Evolutionary conservation across 106 monocot genomes (phyloP), one percentile per base, ranked within the genome.

Genomic region (Acorus gramineus): DNA sequence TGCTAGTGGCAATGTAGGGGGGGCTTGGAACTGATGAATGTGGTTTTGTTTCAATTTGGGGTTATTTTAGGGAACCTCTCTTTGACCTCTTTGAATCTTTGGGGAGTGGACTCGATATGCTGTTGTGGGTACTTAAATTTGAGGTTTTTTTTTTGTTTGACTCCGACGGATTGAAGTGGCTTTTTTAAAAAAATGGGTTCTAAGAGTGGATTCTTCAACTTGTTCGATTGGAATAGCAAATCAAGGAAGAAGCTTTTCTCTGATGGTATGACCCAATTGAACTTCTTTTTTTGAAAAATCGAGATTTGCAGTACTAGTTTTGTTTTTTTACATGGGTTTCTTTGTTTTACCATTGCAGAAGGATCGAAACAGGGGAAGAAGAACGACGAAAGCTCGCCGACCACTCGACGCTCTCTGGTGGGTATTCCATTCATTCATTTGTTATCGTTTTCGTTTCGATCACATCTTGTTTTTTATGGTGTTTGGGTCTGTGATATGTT

Each of bases 181-280:
- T 28, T 28, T 28, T 28, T 28, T 28, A 28, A 28, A 28, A 28
- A 28, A 28, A 28, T 28, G 28, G 28, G 28, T 28, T 28, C 28
- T 28, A 28, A 28, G 28, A 28, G 28, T 28, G 86, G 90, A 3
- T 84, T 95, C 76, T 95, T 95, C 65, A 62, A 95, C 59, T 65
- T 95, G 57, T 95, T 95, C 54, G 94, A 95, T 57, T 90, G 90
- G 90, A 95, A 85, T 59, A 70, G 80, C 47, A 95, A 82, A 57
- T 90, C 94, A 0, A 77, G 94, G 56, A 95, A 86, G 86, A 95
- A 95, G 61, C 69, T 90, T 10, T 95, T 84, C 69, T 74, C 88
- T n/a, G 69, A 47, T 60, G 73, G 73, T 28, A 28, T 28, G 28
- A 28, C 28, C 28, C 28, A 28, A 28, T 28, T 28, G 28, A 28